Evolutionary conservation across 2,329 filamentous ascomycete genomes (phyloP), one percentile per base, ranked within the genome.

Genomic region (Venturia nashicola): DNA sequence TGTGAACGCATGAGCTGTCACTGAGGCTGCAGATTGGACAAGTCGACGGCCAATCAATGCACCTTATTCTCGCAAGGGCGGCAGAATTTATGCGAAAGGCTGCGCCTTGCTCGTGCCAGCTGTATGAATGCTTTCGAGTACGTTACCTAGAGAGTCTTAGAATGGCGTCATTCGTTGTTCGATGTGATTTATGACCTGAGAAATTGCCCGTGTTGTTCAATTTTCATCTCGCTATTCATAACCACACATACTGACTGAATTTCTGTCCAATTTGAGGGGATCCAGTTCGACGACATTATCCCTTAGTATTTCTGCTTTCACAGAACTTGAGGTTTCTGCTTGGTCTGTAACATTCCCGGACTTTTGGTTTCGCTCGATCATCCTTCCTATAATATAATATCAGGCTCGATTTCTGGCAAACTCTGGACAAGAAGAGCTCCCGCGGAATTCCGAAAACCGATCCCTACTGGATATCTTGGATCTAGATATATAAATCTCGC

Each of bases 1-100:
- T 34, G 23, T 34, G 39, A 36, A 46, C 36, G 59, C 34, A 46
- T 62, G 60, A 46, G 60, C 60, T 62, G 60, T 62, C 60, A 62
- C 44, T 44, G 43, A 62, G 60, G 43, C 60, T 62, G 43, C 60
- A 62, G 32, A 14, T 51, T 34, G 39, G 42, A 61, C 2, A 39
- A 39, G 3, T 18, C 27, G n/a, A 20, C n/a, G 39, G 23, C 42
- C 42, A 62, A 62, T 62, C 23, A 60, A 12, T 3, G 18, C 27
- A 16, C n/a, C 9, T 44, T 23, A 43, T 42, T 43, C 20, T 14
- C 59, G 8, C n/a, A 11, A 34, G 34, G 36, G 59, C n/a, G 59
- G 59, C 36, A 44, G 36, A 27, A 42, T 60, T 60, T 27, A 27
- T 44, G 59, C 59, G 18, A n/a, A 60, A 60, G 14, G 42, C 59